Evolutionary conservation across 2,329 filamentous ascomycete genomes (phyloP), one percentile per base, ranked within the genome.

Genomic region (Aspergillus oerlinghausenensis): DNA sequence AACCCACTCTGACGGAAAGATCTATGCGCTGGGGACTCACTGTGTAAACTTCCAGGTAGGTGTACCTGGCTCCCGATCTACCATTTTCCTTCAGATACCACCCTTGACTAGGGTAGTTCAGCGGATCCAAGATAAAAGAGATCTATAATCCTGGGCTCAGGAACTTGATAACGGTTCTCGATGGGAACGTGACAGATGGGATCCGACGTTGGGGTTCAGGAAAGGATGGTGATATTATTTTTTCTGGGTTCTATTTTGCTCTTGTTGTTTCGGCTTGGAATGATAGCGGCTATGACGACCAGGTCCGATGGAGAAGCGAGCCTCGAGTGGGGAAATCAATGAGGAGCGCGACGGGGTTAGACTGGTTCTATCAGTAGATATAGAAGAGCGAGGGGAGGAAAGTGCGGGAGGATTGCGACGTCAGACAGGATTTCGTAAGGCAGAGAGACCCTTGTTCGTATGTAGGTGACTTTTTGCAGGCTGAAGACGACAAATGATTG

Each of bases 31-130:
- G 40, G 47, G 50, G 59, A 83, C 91, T 78, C 89, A 96, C 92
- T 97, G 93, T 78, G 93, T 97, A 81, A 97, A 97, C 84, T 97
- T 97, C 93, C 93, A 97, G 80, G 92, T 97, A 75, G 92, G 92
- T 80, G 90, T 88, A 83, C 86, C 91, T 80, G 89, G 84, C 81
- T 96, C 92, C 82, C 88, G 89, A 85, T 97, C 92, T 82, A 94
- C 92, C 92, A 97, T 97, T 88, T 72, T 69, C 66, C 65, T 93
- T 76, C 71, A 72, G 70, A 64, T 65, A 67, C 70, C 66, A 69
- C 68, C 69, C 67, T 70, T 64, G 61, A 56, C 63, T 62, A 61
- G 63, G 62, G 60, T 62, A 62, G 59, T 56, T 58, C 57, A 45
- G 52, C 51, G 52, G 50, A 56, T 54, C 56, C 6, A 9, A 51